Base-by-base conservation (phyloP, 202 grass and related monocot genomes). In the Tripidium arundinaceum region DNA sequence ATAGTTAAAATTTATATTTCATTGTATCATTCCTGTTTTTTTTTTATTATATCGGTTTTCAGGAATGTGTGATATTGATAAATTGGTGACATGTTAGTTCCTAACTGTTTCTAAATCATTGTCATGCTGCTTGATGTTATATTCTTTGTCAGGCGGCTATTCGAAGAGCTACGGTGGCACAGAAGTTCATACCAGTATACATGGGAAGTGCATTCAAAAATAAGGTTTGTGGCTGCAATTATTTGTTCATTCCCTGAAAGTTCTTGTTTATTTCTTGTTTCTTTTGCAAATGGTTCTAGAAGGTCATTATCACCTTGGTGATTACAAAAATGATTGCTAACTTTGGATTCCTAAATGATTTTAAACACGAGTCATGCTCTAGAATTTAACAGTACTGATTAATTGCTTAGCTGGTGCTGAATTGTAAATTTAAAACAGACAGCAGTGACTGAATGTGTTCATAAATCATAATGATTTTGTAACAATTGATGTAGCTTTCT, bases 191-290 rank as follows among this genome's bases (percentile, higher is more conserved):
- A 74, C 95, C 95, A 47, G 90, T 98, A 27, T 98, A 78, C 85
- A 98, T 98, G 95, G 95, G 95, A 73, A 98, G 95, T 72, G 95
- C 95, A 83, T 98, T 98, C 84, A 98, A 95, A 86, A 98, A 98
- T 91, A 98, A 98, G 95, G 95, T 98, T 24, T 0, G 12, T 83
- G 15, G 41, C 14, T 68, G 67, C 47, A 74, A 68, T 33, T 85
- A 66, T 41, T 42, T 13, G 3, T 67, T 9, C 36, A 81, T 77
- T 65, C 11, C 27, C 38, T n/a, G n/a, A 5, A 26, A 49, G 37
- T 83, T 65, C 45, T 69, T 7, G 18, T 47, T 73, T 52, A n/a
- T 25, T 18, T 82, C 26, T 62, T 59, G 5, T 45, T 76, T 39
- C 12, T 55, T 13, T 3, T 65, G 11, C 22, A 22, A 46, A 1